These are phyloP conservation scores for Monosporascus cannonballus DNA, from an alignment of 2,329 filamentous ascomycete genomes.

Conservation along the genomic window DNA sequence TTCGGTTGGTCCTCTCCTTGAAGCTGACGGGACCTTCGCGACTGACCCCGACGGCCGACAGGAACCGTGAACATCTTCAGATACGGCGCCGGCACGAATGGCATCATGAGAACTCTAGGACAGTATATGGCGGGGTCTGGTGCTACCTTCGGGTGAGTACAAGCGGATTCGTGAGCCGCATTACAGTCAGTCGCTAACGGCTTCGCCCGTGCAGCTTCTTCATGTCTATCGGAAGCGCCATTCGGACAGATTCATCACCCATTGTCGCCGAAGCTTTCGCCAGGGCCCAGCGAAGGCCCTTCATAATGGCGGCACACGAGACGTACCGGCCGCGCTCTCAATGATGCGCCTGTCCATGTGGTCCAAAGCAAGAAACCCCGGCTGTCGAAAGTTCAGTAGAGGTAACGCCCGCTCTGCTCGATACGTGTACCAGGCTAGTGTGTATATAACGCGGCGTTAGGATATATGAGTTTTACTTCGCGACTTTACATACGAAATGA, in stretches of 20 bases:
- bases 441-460: slow-evolving; percentile 1
- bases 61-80: slow-evolving; percentile 92
- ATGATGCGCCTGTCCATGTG: slow-evolving; percentile 9
- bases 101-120: slow-evolving; percentile 87
- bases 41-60: slow-evolving; percentile 29
- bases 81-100: slow-evolving; percentile 88
- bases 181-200: slow-evolving; percentile 10
- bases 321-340: slow-evolving; percentile 31
- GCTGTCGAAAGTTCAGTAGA: not conserved
- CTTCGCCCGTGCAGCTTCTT: slow-evolving; percentile 60
- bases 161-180: not conserved
- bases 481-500: too few species aligned
- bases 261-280: slow-evolving; percentile 71
- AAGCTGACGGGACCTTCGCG: not conserved
- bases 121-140: slow-evolving; percentile 97
- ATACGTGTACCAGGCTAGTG: not conserved
- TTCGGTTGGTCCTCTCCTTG: slow-evolving; percentile 58
- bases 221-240: slow-evolving; percentile 97
- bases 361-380: not conserved
- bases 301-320: slow-evolving; percentile 49
- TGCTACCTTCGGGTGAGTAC: slow-evolving; percentile 82
- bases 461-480: not conserved
- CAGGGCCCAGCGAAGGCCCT: slow-evolving; percentile 65
- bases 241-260: slow-evolving; percentile 81
- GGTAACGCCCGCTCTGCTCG: not conserved